Evolutionary conservation across 495 filamentous ascomycete genomes (phyloP), one percentile per base, ranked within the genome.

Genomic region (Aspergillus taichungensis): DNA sequence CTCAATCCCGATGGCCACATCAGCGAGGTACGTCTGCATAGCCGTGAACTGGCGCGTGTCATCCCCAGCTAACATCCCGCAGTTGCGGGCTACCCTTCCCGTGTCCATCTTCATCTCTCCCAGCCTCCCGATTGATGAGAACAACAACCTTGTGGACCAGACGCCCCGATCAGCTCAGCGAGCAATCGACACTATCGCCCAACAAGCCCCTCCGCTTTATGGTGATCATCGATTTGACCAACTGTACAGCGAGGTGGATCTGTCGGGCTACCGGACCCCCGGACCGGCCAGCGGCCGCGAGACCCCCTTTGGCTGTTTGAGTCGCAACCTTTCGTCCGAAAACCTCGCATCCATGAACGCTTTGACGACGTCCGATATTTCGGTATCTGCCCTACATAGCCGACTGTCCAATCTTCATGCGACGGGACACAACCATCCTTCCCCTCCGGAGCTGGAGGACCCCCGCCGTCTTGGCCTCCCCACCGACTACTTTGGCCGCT

Each of bases 71-170:
- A 44, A 62, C 44, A 1, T 34, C 13, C 5, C 29, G 31, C 48
- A 85, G 78, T 77, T 96, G 38, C 85, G 89, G 13, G 88, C 87
- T 34, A 87, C 84, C 12, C 75, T 96, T 18, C 87, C 89, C 3
- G 76, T 98, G 29, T 83, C 83, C 29, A 80, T 98, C 30, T 95
- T 91, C 65, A 94, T 97, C 51, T 98, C 92, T 9, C 92, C 92
- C 11, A 85, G 87, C 54, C 78, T 94, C 58, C 80, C 85, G 8
- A 74, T 96, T 30, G 83, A 87, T 52, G 85, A 91, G 13, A 75
- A 89, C 48, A 87, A 89, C 43, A 81, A 81, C 49, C 69, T 88
- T 12, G 71, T 80, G 11, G 68, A 75, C 39, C 72, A 78, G 44
- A 62, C 71, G 1, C 72, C 74, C 6, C 58, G 66, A 37, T 40